Base-by-base conservation (phyloP, 176 grass and related monocot species). In the Hsuehochloa calcarea region DNA sequence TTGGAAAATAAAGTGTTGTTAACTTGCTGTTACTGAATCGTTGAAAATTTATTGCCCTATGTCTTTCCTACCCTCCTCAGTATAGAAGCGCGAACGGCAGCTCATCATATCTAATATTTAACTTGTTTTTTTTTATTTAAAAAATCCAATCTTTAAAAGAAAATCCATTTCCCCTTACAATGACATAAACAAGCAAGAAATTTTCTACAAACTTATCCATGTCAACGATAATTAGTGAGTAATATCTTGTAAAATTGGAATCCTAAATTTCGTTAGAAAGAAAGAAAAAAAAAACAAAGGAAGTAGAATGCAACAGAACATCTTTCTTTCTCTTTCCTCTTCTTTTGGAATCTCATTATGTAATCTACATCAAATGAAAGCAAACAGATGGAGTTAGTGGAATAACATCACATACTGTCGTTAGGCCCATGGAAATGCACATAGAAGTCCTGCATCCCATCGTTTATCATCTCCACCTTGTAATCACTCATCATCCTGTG, bases 401-500 rank as follows among this genome's bases (percentile, higher is more conserved):
- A 50, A 60, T 61, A 23, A 31, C 37, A 58, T 52, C 22, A 37
- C 58, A 3, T 91, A 91, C 90, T 88, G 31, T 88, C 86, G 46
- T 85, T 88, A 0, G 90, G 90, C 2, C 90, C 90, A 78, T 88
- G 90, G 80, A 92, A 92, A 85, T 92, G 77, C n/a, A 92, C 90
- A 75, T 65, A 85, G 83, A 92, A 92, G 68, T 92, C 77, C 8
- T 92, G 86, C 61, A 92, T 88, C 80, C 86, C 86, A 60, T 92
- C 90, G 69, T 92, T 92, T 49, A 88, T 67, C 77, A 82, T 91
- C 44, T 91, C 90, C 59, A 91, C 90, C 82, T 91, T 91, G 77
- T 88, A 91, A 68, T 91, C 90, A 35, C 90, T 91, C 90, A 91
- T 91, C 90, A 91, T 91, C 82, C 90, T 91, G 55, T 35, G 43